A percentile compares a stretch with the other conserved stretches of the same genome.
Conservation (phyloP, 192 early-diverging fungal species). For the Rhizoclosmatium globosum region DNA sequence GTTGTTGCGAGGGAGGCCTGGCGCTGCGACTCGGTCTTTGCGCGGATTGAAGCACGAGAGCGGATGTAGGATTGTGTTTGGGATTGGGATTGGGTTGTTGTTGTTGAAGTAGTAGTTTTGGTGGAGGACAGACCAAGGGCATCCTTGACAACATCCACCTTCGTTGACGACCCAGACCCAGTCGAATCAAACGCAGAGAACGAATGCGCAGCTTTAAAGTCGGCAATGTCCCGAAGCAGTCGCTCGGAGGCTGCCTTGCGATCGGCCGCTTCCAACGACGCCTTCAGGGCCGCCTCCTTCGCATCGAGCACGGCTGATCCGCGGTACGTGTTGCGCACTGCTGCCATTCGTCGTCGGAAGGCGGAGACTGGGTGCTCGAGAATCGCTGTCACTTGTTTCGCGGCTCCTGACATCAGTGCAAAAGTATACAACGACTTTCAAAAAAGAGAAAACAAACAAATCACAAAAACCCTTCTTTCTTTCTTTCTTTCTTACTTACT, state of each 20-base stretch:
- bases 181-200: background rate
- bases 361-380: slow-evolving; percentile 2
- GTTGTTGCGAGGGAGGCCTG: background rate
- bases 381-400: background rate
- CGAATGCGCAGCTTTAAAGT: background rate
- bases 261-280: background rate
- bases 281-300: slow-evolving; percentile 28
- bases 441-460: background rate
- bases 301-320: slow-evolving; percentile 16
- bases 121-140: background rate
- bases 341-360: background rate
- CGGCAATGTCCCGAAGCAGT: slow-evolving; percentile 8
- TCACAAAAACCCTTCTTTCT: background rate
- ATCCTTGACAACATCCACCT: background rate
- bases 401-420: too few relatives aligned
- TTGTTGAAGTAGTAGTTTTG: background rate
- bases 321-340: slow-evolving; percentile 19
- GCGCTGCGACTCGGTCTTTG: background rate
- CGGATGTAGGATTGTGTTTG: background rate
- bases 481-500: background rate
- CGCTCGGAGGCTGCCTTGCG: background rate
- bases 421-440: too few relatives aligned
- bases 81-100: background rate
- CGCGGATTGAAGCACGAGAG: background rate
- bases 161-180: background rate